These are phyloP conservation scores for Dothiorella sarmentorum DNA, from an alignment of 2,329 filamentous ascomycete genomes.

Conservation along the genomic window DNA sequence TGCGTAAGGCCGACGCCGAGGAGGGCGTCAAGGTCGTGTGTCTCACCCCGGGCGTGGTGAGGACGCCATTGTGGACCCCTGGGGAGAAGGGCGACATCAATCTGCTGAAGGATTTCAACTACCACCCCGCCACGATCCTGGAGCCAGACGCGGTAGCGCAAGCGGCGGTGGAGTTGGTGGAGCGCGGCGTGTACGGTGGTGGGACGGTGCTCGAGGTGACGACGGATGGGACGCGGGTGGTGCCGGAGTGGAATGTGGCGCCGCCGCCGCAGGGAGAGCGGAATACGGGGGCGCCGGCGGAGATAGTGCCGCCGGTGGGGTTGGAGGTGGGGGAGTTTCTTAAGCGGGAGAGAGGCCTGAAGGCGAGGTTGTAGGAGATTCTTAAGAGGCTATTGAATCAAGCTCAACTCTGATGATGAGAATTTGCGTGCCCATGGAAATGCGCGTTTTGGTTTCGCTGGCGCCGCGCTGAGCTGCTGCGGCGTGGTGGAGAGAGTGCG, in stretches of 20 bases:
- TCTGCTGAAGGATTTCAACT: not conserved
- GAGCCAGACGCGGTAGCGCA: not conserved
- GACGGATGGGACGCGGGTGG: not conserved
- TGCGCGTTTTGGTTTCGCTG: too few species aligned
- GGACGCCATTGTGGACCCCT: not conserved
- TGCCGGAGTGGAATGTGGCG: not conserved
- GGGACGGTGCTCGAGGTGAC: conserved; percentile 1
- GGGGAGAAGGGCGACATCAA: not conserved
- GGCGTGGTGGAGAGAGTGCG: too few species aligned
- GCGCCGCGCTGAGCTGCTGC: too few species aligned
- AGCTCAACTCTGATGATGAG: too few species aligned
- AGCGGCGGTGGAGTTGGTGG: not conserved
- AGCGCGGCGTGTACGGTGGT: not conserved
- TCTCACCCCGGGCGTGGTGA: conserved; percentile 11
- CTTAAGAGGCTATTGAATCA: too few species aligned
- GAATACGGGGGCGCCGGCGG: not conserved
- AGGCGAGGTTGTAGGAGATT: too few species aligned
- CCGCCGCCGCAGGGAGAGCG: not conserved
- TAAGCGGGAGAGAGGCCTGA: not conserved
- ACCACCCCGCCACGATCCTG: not conserved
- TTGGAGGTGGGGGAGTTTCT: not conserved
- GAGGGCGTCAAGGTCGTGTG: conserved; percentile 18
- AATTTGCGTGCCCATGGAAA: too few species aligned
- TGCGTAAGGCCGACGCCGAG: conserved; percentile 1
- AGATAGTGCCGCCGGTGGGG: not conserved